A percentile compares a stretch with the other conserved stretches of the same genome.
phyloP scores from a whole-genome alignment of 345 rosid species.

The Salix udensis region DNA sequence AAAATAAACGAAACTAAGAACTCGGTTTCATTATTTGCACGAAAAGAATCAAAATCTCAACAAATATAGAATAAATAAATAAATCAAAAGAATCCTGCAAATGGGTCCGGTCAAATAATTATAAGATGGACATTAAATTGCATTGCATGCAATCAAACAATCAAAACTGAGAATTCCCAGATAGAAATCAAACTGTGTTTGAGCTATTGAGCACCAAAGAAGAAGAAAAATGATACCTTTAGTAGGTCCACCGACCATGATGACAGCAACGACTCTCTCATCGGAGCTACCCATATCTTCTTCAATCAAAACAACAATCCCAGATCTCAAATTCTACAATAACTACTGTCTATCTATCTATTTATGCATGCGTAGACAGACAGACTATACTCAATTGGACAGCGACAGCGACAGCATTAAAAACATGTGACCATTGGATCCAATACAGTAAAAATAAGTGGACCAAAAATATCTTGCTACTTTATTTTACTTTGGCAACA shows the following conservation, averaged over 20 bases:
- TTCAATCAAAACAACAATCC: slow-evolving; percentile 20
- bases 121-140: background rate
- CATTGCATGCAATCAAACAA: background rate
- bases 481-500: background rate
- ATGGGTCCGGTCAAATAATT: background rate
- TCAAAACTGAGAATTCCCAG: background rate
- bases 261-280: slow-evolving; percentile 86
- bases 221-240: slow-evolving; percentile 48
- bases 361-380: background rate
- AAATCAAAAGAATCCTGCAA: background rate
- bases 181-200: background rate
- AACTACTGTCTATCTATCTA: background rate
- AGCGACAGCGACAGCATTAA: background rate
- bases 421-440: background rate
- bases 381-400: background rate
- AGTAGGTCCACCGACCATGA: slow-evolving; percentile 99
- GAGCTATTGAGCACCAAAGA: background rate
- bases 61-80: background rate
- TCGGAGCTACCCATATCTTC: slow-evolving; percentile 56
- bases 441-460: background rate
- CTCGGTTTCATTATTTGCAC: background rate
- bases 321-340: slow-evolving; percentile 40
- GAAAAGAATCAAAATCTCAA: slow-evolving; percentile 6
- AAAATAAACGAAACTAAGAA: background rate
- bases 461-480: background rate